Conservation (phyloP, 441 rosid genomes). For the Pelargonium australe region DNA sequence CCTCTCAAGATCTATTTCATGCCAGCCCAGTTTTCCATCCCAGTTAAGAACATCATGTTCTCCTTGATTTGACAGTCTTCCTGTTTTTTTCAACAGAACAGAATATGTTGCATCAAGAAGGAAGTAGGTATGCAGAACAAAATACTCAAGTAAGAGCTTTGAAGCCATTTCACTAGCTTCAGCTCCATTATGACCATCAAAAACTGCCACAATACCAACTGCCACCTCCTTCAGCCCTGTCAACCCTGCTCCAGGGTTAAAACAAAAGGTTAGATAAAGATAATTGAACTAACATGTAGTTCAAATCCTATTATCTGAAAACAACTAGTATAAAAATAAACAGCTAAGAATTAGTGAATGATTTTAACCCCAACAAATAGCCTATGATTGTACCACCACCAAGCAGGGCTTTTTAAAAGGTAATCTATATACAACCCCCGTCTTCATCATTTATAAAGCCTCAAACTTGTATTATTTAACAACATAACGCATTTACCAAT, state of each 20-base stretch:
- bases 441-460: not conserved
- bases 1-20: conserved; percentile 47
- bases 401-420: not conserved
- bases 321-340: not conserved
- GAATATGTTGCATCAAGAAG: conserved; percentile 80
- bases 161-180: conserved; percentile 99
- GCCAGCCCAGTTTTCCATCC: conserved; percentile 40
- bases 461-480: not conserved
- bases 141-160: conserved; percentile 72
- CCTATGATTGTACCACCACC: not conserved
- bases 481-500: no score
- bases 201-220: conserved; percentile 76
- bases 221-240: conserved; percentile 54
- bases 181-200: conserved; percentile 95
- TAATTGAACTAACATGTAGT: no score
- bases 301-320: not conserved
- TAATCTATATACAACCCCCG: not conserved
- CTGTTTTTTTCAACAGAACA: conserved; percentile 37
- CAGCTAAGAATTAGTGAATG: not conserved
- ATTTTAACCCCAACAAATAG: not conserved
- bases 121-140: conserved; percentile 78
- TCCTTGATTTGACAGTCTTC: conserved; percentile 38
- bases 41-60: conserved; percentile 40
- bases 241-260: conserved; percentile 44
- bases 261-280: not conserved